phyloP scores from a whole-genome alignment of 2,329 filamentous ascomycete genomes.

The Knufia fluminis region DNA sequence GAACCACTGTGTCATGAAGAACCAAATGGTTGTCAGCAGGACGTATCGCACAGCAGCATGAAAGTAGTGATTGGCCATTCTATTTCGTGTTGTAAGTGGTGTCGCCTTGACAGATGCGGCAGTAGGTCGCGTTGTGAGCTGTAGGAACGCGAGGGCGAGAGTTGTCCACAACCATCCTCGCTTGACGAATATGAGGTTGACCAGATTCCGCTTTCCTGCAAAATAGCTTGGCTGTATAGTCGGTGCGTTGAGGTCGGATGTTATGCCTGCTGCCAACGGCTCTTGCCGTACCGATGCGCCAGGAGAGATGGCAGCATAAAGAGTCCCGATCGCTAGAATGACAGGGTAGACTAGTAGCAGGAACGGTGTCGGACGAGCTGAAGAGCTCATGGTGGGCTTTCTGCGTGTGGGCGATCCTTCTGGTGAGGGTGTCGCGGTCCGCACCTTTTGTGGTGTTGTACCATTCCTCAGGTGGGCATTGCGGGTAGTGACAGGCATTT shows the following conservation, averaged over 20 bases:
- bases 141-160: conserved; percentile 59
- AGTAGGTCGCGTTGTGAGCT: conserved; percentile 51
- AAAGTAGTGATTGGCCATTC: conserved; percentile 23
- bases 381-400: not conserved
- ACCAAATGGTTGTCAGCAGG: conserved; percentile 68
- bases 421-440: not conserved
- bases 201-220: conserved; percentile 81
- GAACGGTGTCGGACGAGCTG: conserved; percentile 17
- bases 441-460: conserved; percentile 4
- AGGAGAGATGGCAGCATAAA: conserved; percentile 72
- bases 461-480: conserved; percentile 8
- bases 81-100: conserved; percentile 8
- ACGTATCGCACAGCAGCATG: conserved; percentile 60
- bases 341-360: conserved; percentile 61
- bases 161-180: conserved; percentile 90
- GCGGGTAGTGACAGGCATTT: conserved; percentile 6
- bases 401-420: not conserved
- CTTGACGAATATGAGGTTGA: conserved; percentile 93
- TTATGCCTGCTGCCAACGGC: conserved; percentile 24
- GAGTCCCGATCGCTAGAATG: conserved; percentile 68
- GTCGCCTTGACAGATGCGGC: conserved; percentile 4
- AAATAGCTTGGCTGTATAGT: conserved; percentile 56
- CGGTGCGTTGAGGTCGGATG: conserved; percentile 23
- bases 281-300: conserved; percentile 39
- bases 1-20: conserved; percentile 89